Percentiles rank a stretch among this genome's conserved stretches.
These are phyloP conservation scores for Helicostylum pulchrum DNA, from an alignment of 192 early-diverging fungal genomes.

Conservation along the genomic window DNA sequence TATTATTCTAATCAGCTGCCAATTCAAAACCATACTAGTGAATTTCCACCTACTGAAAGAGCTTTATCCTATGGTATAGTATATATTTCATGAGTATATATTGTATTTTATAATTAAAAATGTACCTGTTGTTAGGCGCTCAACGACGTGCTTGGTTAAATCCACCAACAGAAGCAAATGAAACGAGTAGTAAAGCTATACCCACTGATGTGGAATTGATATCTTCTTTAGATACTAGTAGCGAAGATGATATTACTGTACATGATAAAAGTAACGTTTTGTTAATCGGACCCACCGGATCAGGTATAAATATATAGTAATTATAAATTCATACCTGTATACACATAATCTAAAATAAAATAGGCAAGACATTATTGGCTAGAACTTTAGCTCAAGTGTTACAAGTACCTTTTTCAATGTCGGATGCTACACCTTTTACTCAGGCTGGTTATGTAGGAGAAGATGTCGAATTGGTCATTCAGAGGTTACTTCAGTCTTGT, in stretches of 20 bases:
- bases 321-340: background rate
- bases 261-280: conserved; percentile 92
- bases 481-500: conserved; percentile 79
- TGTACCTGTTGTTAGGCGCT: background rate
- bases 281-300: conserved; percentile 82
- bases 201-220: background rate
- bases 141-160: conserved; percentile 33
- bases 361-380: conserved; percentile 75
- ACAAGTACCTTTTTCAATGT: conserved; percentile 85
- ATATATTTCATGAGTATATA: background rate
- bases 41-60: conserved; percentile 9
- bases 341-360: background rate
- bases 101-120: background rate
- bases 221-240: background rate
- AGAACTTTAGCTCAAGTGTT: conserved; percentile 80
- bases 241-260: conserved; percentile 38
- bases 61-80: conserved; percentile 9
- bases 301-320: conserved; percentile 40
- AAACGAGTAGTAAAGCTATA: background rate
- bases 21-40: conserved; percentile 4
- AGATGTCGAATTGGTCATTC: conserved; percentile 85
- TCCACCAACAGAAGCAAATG: conserved; percentile 24
- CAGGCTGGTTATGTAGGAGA: conserved; percentile 91
- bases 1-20: conserved; percentile 12
- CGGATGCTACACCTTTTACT: conserved; percentile 89